A percentile compares a stretch with the other conserved stretches of the same genome.
These are phyloP conservation scores for Pythium pyrilobum DNA, from an alignment of 352 stramenopile species.

Conservation along the genomic window DNA sequence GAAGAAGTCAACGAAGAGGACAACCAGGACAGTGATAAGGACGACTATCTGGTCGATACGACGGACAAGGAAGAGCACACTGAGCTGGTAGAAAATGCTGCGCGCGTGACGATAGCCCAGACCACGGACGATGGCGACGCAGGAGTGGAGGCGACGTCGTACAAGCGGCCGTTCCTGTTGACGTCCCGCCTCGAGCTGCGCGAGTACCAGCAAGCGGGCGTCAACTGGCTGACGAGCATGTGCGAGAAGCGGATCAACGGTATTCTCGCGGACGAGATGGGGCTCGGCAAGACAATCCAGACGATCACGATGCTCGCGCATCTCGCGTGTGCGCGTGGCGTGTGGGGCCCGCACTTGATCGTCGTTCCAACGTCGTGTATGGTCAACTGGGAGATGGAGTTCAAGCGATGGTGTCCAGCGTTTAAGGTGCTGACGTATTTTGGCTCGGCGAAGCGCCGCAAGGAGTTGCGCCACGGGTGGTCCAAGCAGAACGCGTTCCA, in stretches of 20 bases:
- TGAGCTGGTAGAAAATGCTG: not conserved
- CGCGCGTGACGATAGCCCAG: not conserved
- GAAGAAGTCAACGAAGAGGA: not conserved
- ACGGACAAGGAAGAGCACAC: constrained; percentile 14
- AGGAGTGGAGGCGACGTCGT: constrained; percentile 8
- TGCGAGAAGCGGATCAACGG: constrained; percentile 96
- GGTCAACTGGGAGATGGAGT: constrained; percentile 99
- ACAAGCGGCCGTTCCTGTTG: constrained; percentile 66
- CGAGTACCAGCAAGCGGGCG: constrained; percentile 78
- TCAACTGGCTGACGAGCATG: constrained; percentile 99
- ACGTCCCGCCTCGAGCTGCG: constrained; percentile 58
- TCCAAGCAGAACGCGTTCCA: constrained; percentile 96
- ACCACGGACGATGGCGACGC: not conserved
- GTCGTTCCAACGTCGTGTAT: constrained; percentile 97
- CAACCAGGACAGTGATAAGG: not conserved
- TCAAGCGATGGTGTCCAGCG: constrained; percentile 96
- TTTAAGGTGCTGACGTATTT: constrained; percentile 99
- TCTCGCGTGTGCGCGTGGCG: constrained; percentile 82
- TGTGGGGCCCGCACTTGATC: constrained; percentile 98
- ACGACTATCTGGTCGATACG: not conserved
- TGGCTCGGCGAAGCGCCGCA: constrained; percentile 94
- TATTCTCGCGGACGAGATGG: constrained; percentile 98
- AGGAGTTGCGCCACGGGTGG: constrained; percentile 91
- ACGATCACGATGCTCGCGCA: constrained; percentile 98
- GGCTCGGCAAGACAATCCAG: constrained; percentile 97